Evolutionary conservation across 1,284 basidiomycete species (phyloP), one percentile per base, ranked within the genome.

Genomic region (Ceratobasidium sp.): DNA sequence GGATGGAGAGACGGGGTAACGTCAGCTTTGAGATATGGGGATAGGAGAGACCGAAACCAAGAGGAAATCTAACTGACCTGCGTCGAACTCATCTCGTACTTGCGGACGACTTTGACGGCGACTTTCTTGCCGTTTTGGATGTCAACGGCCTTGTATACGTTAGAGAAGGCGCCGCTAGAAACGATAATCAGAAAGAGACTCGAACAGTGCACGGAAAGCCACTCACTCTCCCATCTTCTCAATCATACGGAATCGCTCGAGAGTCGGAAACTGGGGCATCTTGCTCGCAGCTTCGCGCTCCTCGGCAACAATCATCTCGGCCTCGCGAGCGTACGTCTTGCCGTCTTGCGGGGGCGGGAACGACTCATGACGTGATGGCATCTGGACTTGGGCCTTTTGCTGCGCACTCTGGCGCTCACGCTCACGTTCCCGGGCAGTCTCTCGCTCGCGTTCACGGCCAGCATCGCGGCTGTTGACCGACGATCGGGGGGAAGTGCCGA

Each of bases 21-120:
- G 69, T 73, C 43, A 61, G 59, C 52, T 44, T 70, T 16, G 46
- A 54, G 35, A 52, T 54, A 66, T 21, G 77, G 75, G 77, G 64
- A 74, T 32, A 74, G 26, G 62, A 76, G 75, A 74, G 73, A 47
- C 61, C 73, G 58, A 66, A 71, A 75, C 66, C 78, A 73, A 75
- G 71, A 55, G 35, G 73, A 75, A 77, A 76, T 49, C 74, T 73
- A 57, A 86, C 95, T 90, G 82, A 98, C 97, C 93, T 99, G 97
- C 14, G 92, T 92, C 58, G 93, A 89, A 81, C 94, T 98, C 74
- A 98, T 85, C 80, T 99, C 98, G 80, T 90, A 97, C 82, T 99
- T 99, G 79, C 98, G 92, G 64, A 99, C 98, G 64, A 97, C 93
- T 83, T 98, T 98, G 85, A 98, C 94, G 91, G 80, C 98, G 43